Evolutionary conservation across 2,329 filamentous ascomycete genomes (phyloP).

Genomic region (Drechslerella stenobrocha): DNA sequence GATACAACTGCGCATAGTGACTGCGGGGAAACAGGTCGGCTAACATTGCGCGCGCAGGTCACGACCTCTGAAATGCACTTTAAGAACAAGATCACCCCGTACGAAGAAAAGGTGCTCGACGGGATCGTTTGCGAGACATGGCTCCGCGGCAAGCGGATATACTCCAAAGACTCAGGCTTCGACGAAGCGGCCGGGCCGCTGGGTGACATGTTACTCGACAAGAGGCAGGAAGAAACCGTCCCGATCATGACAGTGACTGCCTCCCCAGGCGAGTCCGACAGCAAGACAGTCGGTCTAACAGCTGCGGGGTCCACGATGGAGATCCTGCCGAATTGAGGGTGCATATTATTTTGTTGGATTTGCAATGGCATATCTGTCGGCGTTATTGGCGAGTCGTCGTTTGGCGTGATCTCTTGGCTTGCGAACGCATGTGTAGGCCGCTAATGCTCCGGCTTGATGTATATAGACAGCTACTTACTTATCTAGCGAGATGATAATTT

Average conservation of each 20-base stretch:
- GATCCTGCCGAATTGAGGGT: conserved; percentile 16
- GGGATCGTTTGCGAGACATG: conserved; percentile 84
- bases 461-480: too few species aligned
- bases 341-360: too few species aligned
- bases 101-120: conserved; percentile 76
- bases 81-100: conserved; percentile 88
- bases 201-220: conserved; percentile 61
- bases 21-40: too few species aligned
- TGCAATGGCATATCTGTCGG: too few species aligned
- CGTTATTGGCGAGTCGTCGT: too few species aligned
- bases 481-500: too few species aligned
- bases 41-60: too few species aligned
- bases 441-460: too few species aligned
- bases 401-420: too few species aligned
- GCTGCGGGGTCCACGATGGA: conserved; percentile 13
- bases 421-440: too few species aligned
- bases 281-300: conserved; percentile 12
- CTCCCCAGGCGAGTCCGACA: conserved; percentile 4
- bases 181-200: conserved; percentile 62
- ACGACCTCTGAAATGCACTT: conserved; percentile 80
- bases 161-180: conserved; percentile 65
- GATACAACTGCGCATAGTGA: conserved; percentile 51
- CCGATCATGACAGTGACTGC: conserved; percentile 23
- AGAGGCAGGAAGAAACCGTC: conserved; percentile 43
- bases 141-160: conserved; percentile 76